Evolutionary conservation across 306 rosid genomes (phyloP).

Genomic region (Trichosanthes truncata): DNA sequence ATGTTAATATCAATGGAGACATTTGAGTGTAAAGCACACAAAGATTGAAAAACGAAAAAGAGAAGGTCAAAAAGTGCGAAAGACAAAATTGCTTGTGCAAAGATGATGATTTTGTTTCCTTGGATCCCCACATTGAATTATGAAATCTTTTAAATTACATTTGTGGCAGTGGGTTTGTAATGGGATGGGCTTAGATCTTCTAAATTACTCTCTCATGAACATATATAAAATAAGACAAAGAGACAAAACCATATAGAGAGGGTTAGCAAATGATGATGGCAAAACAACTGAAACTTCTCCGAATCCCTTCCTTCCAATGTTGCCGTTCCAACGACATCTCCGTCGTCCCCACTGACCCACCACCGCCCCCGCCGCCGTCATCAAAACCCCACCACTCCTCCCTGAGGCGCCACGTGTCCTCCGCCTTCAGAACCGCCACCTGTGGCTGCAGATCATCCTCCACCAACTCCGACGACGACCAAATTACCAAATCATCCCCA

Average conservation of each 20-base stretch:
- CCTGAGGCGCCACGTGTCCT: conserved; percentile 36
- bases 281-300: conserved; percentile 35
- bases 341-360: conserved; percentile 8
- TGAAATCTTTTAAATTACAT: conserved; percentile 12
- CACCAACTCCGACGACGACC: conserved; percentile 34
- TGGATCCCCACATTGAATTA: conserved; percentile 29
- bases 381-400: conserved; percentile 21
- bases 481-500: background rate
- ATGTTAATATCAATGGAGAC: no score
- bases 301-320: conserved; percentile 39
- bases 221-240: background rate
- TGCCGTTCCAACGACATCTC: conserved; percentile 39
- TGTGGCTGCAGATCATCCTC: conserved; percentile 24
- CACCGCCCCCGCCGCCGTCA: background rate
- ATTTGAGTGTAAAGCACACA: background rate
- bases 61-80: background rate
- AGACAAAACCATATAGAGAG: background rate
- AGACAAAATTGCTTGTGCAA: conserved; percentile 11
- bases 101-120: conserved; percentile 38
- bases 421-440: conserved; percentile 22
- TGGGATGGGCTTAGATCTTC: no score
- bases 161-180: background rate
- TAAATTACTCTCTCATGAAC: no score
- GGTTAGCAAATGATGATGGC: conserved; percentile 18
- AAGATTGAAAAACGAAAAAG: background rate